These are phyloP conservation scores for Angomonas ambiguus DNA, from an alignment of 208 protist genomes.

Conservation along the genomic window DNA sequence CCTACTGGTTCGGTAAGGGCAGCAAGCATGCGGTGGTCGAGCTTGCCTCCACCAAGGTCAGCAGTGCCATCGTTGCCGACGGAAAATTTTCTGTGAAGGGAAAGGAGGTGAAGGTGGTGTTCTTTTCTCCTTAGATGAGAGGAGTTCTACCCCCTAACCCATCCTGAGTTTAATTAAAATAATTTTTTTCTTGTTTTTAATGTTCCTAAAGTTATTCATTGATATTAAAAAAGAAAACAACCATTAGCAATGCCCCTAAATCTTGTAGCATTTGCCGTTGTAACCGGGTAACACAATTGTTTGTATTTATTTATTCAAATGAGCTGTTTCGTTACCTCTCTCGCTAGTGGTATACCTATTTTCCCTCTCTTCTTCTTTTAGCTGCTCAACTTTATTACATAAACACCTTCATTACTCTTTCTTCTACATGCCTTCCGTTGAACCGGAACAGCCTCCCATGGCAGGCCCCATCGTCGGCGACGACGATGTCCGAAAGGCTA, in stretches of 20 bases:
- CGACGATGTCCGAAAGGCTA: slow-evolving; percentile 64
- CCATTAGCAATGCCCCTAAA: background rate
- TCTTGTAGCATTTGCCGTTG: background rate
- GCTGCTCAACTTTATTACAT: background rate
- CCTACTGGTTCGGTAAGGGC: slow-evolving; percentile 64
- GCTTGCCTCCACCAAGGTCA: slow-evolving; percentile 17
- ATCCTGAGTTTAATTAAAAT: too few species aligned
- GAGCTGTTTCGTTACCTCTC: background rate
- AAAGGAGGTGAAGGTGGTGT: background rate
- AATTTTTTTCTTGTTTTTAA: slow-evolving; percentile 8
- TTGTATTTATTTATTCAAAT: slow-evolving; percentile 14
- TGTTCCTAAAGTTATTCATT: background rate
- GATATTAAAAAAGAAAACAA: background rate
- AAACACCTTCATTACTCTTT: slow-evolving; percentile 2
- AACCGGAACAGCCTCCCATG: slow-evolving; percentile 11
- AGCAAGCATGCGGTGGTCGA: slow-evolving; percentile 55
- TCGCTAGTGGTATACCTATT: background rate
- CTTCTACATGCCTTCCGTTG: background rate
- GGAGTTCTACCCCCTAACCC: too few species aligned
- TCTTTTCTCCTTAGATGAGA: background rate
- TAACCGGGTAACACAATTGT: background rate
- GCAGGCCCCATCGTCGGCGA: slow-evolving; percentile 33
- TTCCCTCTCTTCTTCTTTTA: background rate
- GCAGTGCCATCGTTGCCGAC: background rate
- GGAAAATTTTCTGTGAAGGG: background rate